A percentile compares a stretch with the other conserved stretches of the same genome.
phyloP scores from a whole-genome alignment of 306 rosid species.

The Dalbergia cultrata region DNA sequence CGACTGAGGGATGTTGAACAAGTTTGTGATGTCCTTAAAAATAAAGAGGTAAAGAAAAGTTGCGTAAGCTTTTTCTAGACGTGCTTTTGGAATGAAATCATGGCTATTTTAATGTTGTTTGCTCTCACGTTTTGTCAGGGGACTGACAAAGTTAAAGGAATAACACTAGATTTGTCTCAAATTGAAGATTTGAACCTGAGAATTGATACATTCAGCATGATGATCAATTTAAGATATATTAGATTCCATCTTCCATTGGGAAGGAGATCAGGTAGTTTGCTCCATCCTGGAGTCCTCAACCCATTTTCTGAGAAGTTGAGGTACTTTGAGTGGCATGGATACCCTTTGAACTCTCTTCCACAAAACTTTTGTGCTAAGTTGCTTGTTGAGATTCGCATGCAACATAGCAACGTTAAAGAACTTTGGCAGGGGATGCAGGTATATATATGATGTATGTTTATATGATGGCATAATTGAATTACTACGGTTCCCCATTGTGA shows the following conservation, averaged over 20 bases:
- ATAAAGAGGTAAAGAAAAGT: conserved; percentile 33
- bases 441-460: not conserved
- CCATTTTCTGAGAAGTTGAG: not conserved
- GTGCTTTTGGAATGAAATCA: not conserved
- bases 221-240: conserved; percentile 2
- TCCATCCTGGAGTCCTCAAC: not conserved
- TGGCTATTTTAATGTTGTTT: not conserved
- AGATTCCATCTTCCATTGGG: not conserved
- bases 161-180: conserved; percentile 9
- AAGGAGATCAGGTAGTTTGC: not conserved
- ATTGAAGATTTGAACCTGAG: not conserved
- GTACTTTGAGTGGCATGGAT: conserved; percentile 41
- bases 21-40: conserved; percentile 12
- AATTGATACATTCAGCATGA: not conserved
- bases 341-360: conserved; percentile 40
- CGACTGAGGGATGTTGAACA: conserved; percentile 30
- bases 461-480: not conserved
- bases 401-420: not conserved
- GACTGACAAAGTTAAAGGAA: not conserved
- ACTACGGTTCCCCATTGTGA: no score
- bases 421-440: conserved; percentile 39
- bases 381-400: conserved; percentile 36
- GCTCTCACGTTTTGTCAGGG: conserved; percentile 11
- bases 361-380: not conserved
- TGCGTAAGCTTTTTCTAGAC: no score